These are phyloP conservation scores for Pulveroboletus sp. DNA, from an alignment of 768 basidiomycete genomes.

Conservation along the genomic window DNA sequence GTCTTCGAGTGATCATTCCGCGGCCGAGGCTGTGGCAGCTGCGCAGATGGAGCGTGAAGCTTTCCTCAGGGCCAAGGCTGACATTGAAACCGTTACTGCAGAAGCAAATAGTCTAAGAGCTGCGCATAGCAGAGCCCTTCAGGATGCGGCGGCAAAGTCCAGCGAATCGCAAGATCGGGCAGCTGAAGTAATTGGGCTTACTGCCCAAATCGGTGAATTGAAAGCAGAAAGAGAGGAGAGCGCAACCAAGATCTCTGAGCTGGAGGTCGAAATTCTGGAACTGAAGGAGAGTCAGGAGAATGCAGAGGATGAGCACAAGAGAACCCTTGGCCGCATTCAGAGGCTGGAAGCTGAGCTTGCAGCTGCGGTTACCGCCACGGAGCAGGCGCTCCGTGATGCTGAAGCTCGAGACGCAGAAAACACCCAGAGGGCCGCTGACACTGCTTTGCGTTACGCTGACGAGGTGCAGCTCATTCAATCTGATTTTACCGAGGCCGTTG, in stretches of 20 bases:
- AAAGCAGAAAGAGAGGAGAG: conserved; percentile 67
- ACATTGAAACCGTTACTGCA: conserved; percentile 50
- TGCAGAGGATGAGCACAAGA: conserved; percentile 53
- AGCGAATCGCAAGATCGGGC: conserved; percentile 44
- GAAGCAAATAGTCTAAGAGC: conserved; percentile 50
- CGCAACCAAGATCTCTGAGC: conserved; percentile 66
- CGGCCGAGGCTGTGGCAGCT: conserved; percentile 42
- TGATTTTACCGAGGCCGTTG: conserved; percentile 40
- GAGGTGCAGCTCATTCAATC: conserved; percentile 43
- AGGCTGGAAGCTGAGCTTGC: conserved; percentile 50
- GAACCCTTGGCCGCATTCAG: conserved; percentile 42
- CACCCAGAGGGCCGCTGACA: conserved; percentile 35
- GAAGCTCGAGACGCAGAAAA: conserved; percentile 46
- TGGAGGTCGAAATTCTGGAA: conserved; percentile 79
- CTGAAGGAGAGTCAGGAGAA: conserved; percentile 65
- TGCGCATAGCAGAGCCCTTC: conserved; percentile 45
- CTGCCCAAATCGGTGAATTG: conserved; percentile 46
- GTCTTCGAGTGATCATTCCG: conserved; percentile 40
- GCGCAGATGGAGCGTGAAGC: conserved; percentile 61
- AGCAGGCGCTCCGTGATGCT: conserved; percentile 44
- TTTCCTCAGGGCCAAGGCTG: conserved; percentile 56
- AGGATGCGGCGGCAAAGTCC: conserved; percentile 44
- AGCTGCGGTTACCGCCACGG: conserved; percentile 42
- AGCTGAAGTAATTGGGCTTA: conserved; percentile 39
- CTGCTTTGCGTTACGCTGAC: conserved; percentile 40